phyloP scores from a whole-genome alignment of 495 filamentous ascomycete species.

The Xanthoparmelia taractica region DNA sequence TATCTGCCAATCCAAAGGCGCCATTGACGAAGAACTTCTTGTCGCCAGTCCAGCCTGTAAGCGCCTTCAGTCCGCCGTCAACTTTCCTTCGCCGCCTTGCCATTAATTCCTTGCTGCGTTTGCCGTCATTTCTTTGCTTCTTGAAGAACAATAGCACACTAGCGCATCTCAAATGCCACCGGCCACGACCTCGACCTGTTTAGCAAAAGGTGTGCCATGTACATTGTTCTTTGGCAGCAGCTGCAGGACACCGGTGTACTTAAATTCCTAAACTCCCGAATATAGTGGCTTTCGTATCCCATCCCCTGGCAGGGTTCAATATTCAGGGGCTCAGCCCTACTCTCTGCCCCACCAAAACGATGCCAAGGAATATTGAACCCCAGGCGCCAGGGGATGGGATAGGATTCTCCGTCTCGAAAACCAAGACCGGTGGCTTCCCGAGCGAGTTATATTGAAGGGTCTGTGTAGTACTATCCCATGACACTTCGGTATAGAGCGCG shows the following conservation, averaged over 20 bases:
- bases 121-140: background rate
- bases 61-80: slow-evolving; percentile 7
- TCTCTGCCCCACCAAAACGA: too few relatives aligned
- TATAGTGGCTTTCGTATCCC: slow-evolving; percentile 13
- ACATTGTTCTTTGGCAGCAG: slow-evolving; percentile 4
- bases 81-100: slow-evolving; percentile 10
- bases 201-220: slow-evolving; percentile 14
- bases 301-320: too few relatives aligned
- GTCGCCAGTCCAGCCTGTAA: slow-evolving; percentile 6
- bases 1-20: slow-evolving; percentile 6
- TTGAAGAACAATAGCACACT: slow-evolving; percentile 12
- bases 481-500: slow-evolving; percentile 3
- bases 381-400: too few relatives aligned
- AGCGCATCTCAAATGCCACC: slow-evolving; percentile 15
- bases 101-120: slow-evolving; percentile 12
- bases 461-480: slow-evolving; percentile 15
- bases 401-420: slow-evolving; percentile 5
- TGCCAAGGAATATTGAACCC: too few relatives aligned
- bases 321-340: too few relatives aligned
- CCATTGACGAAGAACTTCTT: slow-evolving; percentile 1
- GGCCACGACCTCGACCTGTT: slow-evolving; percentile 10
- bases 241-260: background rate
- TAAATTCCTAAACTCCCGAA: slow-evolving; percentile 12
- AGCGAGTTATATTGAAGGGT: slow-evolving; percentile 13
- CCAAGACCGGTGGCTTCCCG: slow-evolving; percentile 9